phyloP scores from a whole-genome alignment of 495 filamentous ascomycete species.

The Penicillium pulvis region DNA sequence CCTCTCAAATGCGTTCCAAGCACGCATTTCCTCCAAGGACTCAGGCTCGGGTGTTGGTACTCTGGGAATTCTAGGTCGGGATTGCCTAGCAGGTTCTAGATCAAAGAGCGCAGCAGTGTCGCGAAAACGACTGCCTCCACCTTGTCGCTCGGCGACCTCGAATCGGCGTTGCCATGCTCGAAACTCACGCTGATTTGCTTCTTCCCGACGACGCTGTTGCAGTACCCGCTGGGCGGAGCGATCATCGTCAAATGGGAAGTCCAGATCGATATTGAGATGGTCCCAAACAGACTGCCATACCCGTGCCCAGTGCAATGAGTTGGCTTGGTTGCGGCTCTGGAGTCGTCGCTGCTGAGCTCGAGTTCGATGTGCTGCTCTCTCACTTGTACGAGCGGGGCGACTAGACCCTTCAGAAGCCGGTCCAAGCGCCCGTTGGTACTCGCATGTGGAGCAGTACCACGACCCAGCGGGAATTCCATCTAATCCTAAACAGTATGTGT shows the following conservation, averaged over 20 bases:
- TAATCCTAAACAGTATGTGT: slow-evolving; percentile 85
- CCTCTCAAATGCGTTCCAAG: slow-evolving; percentile 88
- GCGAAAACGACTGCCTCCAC: slow-evolving; percentile 70
- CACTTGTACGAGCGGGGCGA: slow-evolving; percentile 33
- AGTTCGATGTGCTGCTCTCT: slow-evolving; percentile 51
- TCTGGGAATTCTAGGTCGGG: slow-evolving; percentile 46
- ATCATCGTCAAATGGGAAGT: slow-evolving; percentile 86
- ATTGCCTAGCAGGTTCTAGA: slow-evolving; percentile 47
- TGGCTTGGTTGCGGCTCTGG: slow-evolving; percentile 45
- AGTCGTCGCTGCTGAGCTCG: slow-evolving; percentile 49
- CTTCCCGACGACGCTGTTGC: slow-evolving; percentile 59
- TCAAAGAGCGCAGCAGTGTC: slow-evolving; percentile 58
- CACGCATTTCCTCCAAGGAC: slow-evolving; percentile 75
- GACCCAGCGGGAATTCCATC: slow-evolving; percentile 67
- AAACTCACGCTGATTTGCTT: slow-evolving; percentile 66
- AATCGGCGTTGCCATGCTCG: slow-evolving; percentile 77
- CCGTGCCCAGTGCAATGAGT: slow-evolving; percentile 60
- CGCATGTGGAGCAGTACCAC: slow-evolving; percentile 87
- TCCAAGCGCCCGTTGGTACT: slow-evolving; percentile 51
- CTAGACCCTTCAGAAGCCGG: slow-evolving; percentile 33
- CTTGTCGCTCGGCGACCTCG: slow-evolving; percentile 76
- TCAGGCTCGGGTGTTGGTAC: slow-evolving; percentile 60
- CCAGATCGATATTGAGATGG: slow-evolving; percentile 74
- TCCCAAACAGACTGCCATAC: slow-evolving; percentile 71
- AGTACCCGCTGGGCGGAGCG: slow-evolving; percentile 46